Conservation (phyloP, 2,329 filamentous ascomycete genomes). For the Cadophora gregata region DNA sequence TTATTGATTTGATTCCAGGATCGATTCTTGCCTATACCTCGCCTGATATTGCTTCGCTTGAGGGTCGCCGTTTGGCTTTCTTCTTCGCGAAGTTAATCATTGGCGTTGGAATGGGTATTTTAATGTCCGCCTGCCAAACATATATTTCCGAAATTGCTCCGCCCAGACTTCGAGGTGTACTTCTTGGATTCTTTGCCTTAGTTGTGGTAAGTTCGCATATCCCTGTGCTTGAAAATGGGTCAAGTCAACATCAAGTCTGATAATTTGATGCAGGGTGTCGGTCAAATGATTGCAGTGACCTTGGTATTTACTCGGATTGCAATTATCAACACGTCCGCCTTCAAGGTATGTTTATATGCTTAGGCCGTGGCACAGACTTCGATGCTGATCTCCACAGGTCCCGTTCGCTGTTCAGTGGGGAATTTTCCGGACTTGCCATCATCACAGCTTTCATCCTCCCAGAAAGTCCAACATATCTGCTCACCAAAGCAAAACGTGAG, state of each 20-base stretch:
- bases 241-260: not conserved
- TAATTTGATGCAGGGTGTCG: not conserved
- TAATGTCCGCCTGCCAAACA: constrained; percentile 1
- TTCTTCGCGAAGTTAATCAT: not conserved
- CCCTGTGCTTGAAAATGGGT: too few species aligned
- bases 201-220: not conserved
- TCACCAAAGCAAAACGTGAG: not conserved
- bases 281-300: constrained; percentile 2
- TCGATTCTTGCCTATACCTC: not conserved
- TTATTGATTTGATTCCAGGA: too few species aligned
- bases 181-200: constrained; percentile 1
- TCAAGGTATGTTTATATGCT: not conserved
- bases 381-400: not conserved
- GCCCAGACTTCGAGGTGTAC: constrained; percentile 1
- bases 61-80: not conserved
- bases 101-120: constrained; percentile 5
- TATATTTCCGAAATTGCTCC: constrained; percentile 7
- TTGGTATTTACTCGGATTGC: not conserved
- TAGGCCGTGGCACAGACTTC: too few species aligned
- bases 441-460: not conserved
- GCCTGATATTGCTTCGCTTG: not conserved
- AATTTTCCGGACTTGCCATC: constrained; percentile 8
- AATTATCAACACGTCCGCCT: not conserved
- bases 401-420: constrained; percentile 12
- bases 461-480: constrained; percentile 2